Base-by-base conservation (phyloP, 345 rosid species). In the Eucalyptus urophylla region DNA sequence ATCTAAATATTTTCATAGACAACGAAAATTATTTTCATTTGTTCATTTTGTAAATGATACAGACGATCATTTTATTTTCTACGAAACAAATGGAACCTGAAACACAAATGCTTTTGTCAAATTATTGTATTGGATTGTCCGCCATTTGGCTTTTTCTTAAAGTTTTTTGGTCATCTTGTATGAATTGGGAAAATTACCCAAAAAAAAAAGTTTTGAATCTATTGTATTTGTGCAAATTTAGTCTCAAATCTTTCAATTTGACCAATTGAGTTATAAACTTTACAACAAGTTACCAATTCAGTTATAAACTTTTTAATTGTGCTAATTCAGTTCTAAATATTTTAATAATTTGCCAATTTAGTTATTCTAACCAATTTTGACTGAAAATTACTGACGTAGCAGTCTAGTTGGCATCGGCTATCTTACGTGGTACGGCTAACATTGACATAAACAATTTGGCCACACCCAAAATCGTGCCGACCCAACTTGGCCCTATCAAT, bases 341-440 rank as follows among this genome's bases (percentile, higher is more conserved):
- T 51, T 16, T 51, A 51, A 51, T 8, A 51, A 51, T 51, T 51
- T 51, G 21, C 1, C 8, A 50, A 1, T 51, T 16, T 51, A 51
- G 54, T 51, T 8, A 51, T 51, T 51, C 21, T 3, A 51, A 51
- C 6, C 8, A 16, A 51, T 51, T 51, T 51, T 51, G 54, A 0
- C 6, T 51, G 4, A 51, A 51, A 51, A 51, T 1, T 8, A 16
- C 4, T 51, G 1, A 51, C 1, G 54, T 1, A 8, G 0, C 1
- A 0, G 2, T 51, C 3, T 51, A 51, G 21, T 51, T 51, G 54
- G 3, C 0, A 0, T 0, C 2, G 4, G 3, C 1, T 1, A 33
- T 33, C 37, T 33, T 16, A 51, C 21, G 4, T 51, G 54, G 8
- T 51, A 16, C 0, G 21, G 21, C 3, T 0, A 6, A 0, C 0